These are phyloP conservation scores for Colletotrichum australisinense DNA, from an alignment of 2,329 filamentous ascomycete species.

Conservation along the genomic window DNA sequence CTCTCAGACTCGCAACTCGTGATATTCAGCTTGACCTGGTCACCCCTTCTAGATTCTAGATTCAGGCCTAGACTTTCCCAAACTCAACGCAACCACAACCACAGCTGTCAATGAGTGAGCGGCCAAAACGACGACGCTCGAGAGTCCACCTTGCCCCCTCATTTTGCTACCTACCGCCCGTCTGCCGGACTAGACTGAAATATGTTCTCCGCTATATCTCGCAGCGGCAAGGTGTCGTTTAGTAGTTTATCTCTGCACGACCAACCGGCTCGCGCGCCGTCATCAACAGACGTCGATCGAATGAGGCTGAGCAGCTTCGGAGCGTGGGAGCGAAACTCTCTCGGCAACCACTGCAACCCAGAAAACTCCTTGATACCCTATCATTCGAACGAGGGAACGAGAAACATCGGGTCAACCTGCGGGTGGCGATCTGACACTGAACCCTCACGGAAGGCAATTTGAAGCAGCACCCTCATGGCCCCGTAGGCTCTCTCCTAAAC, in stretches of 20 bases:
- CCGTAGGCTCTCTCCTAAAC: neutral
- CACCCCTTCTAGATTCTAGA: neutral
- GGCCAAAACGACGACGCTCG: neutral
- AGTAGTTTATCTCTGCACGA: neutral
- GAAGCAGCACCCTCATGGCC: neutral
- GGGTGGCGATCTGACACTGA: constrained; percentile 16
- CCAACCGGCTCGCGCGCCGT: constrained; percentile 5
- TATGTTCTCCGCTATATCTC: neutral
- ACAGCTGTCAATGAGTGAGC: neutral
- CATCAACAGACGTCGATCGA: constrained; percentile 5
- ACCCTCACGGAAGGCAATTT: neutral
- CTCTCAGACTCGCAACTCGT: neutral
- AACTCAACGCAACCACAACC: neutral
- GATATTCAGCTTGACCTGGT: neutral
- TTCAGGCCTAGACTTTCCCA: neutral
- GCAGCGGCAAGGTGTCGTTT: neutral
- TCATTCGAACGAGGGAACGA: neutral
- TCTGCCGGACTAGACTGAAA: neutral
- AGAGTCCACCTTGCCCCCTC: neutral
- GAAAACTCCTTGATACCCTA: neutral
- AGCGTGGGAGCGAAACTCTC: constrained; percentile 24
- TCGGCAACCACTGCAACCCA: constrained; percentile 16
- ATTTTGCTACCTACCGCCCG: neutral
- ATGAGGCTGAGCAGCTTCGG: constrained; percentile 30
- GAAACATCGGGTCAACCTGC: constrained; percentile 8